Percentiles rank a stretch among this genome's conserved stretches.
Evolutionary conservation across 148 eudicot genomes (phyloP).

Genomic region (Hydrangea macrophylla): DNA sequence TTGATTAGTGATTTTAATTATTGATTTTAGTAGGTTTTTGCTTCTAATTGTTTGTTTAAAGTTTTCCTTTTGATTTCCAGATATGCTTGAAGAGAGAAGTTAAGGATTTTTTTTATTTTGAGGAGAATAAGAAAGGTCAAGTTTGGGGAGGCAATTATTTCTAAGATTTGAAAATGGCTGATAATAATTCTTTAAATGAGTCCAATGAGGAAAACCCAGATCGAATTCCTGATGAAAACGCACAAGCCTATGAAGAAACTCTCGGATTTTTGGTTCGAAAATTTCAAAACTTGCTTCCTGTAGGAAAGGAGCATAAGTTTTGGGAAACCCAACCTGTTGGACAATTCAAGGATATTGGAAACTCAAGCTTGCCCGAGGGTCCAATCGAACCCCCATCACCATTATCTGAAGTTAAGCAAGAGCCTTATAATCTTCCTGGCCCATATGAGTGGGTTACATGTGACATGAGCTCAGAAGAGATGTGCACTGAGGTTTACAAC

Average conservation of each 20-base stretch:
- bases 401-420: constrained; percentile 64
- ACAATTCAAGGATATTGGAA: constrained; percentile 63
- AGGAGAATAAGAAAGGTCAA: no score
- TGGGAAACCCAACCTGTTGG: constrained; percentile 83
- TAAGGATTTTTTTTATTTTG: no score
- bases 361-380: constrained; percentile 56
- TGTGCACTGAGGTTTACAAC: constrained; percentile 54
- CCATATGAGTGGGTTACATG: constrained; percentile 64
- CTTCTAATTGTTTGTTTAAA: no score
- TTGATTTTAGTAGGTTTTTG: no score
- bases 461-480: constrained; percentile 51
- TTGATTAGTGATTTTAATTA: no score
- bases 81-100: no score
- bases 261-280: constrained; percentile 36
- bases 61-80: no score
- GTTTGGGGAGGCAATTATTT: no score
- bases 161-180: constrained; percentile 41
- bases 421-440: constrained; percentile 58
- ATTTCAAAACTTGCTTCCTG: constrained; percentile 55
- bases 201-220: constrained; percentile 17
- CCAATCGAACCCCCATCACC: constrained; percentile 63
- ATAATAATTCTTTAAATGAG: constrained; percentile 16
- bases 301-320: constrained; percentile 55
- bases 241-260: constrained; percentile 20
- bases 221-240: constrained; percentile 23